A percentile compares a stretch with the other conserved stretches of the same genome.
Evolutionary conservation across 1,139 yeast genomes (phyloP).

Genomic region (Sugiyamaella neomexicana): DNA sequence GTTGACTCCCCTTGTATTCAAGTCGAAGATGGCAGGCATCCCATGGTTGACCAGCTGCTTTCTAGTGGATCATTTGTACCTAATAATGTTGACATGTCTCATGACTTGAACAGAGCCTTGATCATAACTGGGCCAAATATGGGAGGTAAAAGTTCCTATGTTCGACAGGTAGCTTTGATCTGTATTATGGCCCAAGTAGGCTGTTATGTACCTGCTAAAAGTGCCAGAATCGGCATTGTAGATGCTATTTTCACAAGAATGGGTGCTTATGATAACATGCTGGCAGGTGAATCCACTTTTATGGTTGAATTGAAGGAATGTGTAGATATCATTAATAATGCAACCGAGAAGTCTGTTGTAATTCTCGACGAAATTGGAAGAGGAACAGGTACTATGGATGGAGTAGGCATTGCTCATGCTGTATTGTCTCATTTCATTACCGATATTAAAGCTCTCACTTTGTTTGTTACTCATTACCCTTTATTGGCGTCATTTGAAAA

Average conservation of each 20-base stretch:
- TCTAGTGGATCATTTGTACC: conserved; percentile 55
- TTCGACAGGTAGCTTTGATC: conserved; percentile 60
- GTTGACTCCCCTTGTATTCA: conserved; percentile 49
- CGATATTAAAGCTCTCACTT: conserved; percentile 52
- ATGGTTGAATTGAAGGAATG: conserved; percentile 75
- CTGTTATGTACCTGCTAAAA: conserved; percentile 69
- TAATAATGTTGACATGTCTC: conserved; percentile 59
- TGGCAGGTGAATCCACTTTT: conserved; percentile 71
- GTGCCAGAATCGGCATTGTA: conserved; percentile 59
- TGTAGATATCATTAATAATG: conserved; percentile 52
- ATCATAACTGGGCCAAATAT: conserved; percentile 74
- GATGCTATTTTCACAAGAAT: conserved; percentile 54
- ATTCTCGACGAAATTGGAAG: conserved; percentile 68
- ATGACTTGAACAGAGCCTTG: conserved; percentile 47
- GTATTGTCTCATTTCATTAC: conserved; percentile 63
- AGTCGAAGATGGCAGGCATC: conserved; percentile 68
- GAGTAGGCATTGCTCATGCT: conserved; percentile 81
- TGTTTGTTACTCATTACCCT: conserved; percentile 92
- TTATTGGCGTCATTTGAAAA: conserved; percentile 56
- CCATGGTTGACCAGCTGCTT: conserved; percentile 64
- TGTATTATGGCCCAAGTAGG: conserved; percentile 87
- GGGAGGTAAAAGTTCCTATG: conserved; percentile 78
- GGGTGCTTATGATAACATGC: conserved; percentile 74
- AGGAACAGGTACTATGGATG: conserved; percentile 85
- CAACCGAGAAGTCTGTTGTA: conserved; percentile 55